A percentile compares a stretch with the other conserved stretches of the same genome.
Evolutionary conservation across 345 rosid species (phyloP).

Genomic region (Bruguiera sexangula): DNA sequence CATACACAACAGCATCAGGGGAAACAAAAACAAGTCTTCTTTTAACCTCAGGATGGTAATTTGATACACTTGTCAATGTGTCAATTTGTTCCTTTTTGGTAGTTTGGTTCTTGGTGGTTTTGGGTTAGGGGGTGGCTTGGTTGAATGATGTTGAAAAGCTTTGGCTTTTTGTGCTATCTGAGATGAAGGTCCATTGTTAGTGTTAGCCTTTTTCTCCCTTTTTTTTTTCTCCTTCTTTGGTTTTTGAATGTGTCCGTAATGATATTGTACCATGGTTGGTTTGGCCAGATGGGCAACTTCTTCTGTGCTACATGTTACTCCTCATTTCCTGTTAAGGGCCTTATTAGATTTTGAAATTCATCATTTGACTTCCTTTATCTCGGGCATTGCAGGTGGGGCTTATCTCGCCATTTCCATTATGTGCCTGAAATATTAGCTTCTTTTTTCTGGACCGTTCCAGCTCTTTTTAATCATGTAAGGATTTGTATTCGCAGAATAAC

Average conservation of each 20-base stretch:
- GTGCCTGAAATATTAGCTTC: constrained; percentile 89
- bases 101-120: not conserved
- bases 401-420: constrained; percentile 92
- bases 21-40: constrained; percentile 91
- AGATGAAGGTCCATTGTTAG: not conserved
- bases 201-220: too few species aligned
- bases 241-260: not conserved
- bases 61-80: not conserved
- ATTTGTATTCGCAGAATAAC: not conserved
- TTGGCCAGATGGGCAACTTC: not conserved
- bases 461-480: constrained; percentile 76
- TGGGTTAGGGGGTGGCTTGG: not conserved
- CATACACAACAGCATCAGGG: constrained; percentile 71
- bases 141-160: not conserved
- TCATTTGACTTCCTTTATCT: not conserved
- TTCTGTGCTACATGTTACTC: not conserved
- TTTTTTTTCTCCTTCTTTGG: too few species aligned
- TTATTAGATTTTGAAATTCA: not conserved
- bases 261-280: not conserved
- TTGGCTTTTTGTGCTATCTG: not conserved
- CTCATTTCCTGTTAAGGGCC: not conserved
- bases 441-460: constrained; percentile 95
- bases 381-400: constrained; percentile 73
- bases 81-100: not conserved
- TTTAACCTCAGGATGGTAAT: constrained; percentile 94